Evolutionary conservation across 2,329 filamentous ascomycete genomes (phyloP).

Genomic region (Leptographium wingfieldii): DNA sequence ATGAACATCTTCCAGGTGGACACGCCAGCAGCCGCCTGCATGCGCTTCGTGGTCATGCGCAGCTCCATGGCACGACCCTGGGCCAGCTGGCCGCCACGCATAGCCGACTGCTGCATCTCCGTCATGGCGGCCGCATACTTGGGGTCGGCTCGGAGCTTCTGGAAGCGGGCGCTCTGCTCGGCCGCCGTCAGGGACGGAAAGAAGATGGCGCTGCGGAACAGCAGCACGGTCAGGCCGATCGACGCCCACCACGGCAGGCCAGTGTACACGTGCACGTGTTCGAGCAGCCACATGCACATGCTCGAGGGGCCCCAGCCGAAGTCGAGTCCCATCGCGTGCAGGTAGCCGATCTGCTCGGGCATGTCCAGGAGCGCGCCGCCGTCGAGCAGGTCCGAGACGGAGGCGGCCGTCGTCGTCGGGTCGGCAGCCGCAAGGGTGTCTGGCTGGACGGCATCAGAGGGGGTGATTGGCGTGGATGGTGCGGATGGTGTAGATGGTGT

Average conservation of each 20-base stretch:
- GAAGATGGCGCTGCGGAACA: constrained; percentile 53
- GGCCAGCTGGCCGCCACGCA: constrained; percentile 27
- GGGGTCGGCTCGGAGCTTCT: constrained; percentile 26
- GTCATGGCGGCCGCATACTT: constrained; percentile 38
- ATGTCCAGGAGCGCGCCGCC: constrained; percentile 40
- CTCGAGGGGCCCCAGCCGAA: constrained; percentile 73
- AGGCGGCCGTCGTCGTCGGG: background rate
- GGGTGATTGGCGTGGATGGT: background rate
- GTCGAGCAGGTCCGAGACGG: constrained; percentile 16
- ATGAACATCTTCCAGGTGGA: constrained; percentile 35
- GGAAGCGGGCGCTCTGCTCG: constrained; percentile 49
- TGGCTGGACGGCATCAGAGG: background rate
- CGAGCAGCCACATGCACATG: constrained; percentile 61
- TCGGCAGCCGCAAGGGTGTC: constrained; percentile 6
- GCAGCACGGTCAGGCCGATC: constrained; percentile 51
- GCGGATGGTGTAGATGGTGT: background rate
- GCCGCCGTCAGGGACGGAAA: constrained; percentile 50
- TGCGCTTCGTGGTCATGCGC: constrained; percentile 29
- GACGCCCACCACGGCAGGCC: constrained; percentile 75
- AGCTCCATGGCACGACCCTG: constrained; percentile 30
- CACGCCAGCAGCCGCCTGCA: constrained; percentile 45
- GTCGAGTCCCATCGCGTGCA: constrained; percentile 72
- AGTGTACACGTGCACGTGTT: constrained; percentile 66
- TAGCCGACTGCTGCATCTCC: constrained; percentile 23
- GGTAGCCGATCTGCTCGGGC: constrained; percentile 67